phyloP scores from a whole-genome alignment of 495 filamentous ascomycete species.

The Beverwykella pulmonaria region DNA sequence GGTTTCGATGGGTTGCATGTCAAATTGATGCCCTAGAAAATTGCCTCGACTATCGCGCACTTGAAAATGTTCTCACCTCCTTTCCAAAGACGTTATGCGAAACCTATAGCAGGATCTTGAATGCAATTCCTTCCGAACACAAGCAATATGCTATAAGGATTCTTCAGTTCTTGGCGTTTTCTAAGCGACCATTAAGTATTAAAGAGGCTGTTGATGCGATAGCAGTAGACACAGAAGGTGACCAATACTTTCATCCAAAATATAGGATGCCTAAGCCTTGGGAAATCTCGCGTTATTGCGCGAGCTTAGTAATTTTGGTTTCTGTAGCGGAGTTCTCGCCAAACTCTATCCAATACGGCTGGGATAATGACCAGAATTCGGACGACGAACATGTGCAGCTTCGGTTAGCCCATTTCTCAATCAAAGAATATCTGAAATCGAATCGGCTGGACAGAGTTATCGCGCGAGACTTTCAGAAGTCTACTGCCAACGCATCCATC shows the following conservation, averaged over 20 bases:
- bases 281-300: conserved; percentile 40
- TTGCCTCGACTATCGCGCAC: conserved; percentile 39
- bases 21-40: conserved; percentile 48
- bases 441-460: no score
- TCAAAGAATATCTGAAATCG: no score
- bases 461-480: no score
- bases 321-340: no score
- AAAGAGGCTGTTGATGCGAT: conserved; percentile 44
- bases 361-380: no score
- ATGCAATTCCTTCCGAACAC: conserved; percentile 10
- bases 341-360: no score
- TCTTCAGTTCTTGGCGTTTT: conserved; percentile 42
- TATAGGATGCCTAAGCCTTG: conserved; percentile 33
- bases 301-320: no score
- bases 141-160: conserved; percentile 33
- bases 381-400: no score
- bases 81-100: conserved; percentile 48
- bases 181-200: conserved; percentile 31
- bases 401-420: no score
- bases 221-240: conserved; percentile 25
- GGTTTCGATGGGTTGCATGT: conserved; percentile 52
- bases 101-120: conserved; percentile 47
- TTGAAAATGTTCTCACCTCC: conserved; percentile 38
- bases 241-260: conserved; percentile 34
- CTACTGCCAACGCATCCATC: no score